Conservation (phyloP, 1,139 yeast species). For the Magnusiomyces suaveolens region DNA sequence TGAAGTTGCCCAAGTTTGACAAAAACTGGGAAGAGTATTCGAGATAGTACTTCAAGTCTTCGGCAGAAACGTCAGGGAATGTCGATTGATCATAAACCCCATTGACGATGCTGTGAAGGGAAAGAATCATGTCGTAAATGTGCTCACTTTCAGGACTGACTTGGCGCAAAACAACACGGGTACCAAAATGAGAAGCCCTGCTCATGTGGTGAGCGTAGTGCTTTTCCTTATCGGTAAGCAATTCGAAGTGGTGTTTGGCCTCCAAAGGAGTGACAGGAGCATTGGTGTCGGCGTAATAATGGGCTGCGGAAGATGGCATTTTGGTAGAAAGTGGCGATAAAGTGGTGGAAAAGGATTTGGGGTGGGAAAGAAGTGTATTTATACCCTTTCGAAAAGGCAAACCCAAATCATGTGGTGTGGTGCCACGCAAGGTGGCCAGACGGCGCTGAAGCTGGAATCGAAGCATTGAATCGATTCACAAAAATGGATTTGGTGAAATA, state of each 20-base stretch:
- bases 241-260: conserved; percentile 39
- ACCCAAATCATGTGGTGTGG: not conserved
- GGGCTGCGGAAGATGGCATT: conserved; percentile 4
- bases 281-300: conserved; percentile 37
- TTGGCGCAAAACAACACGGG: conserved; percentile 67
- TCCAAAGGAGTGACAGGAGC: conserved; percentile 37
- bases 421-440: not conserved
- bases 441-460: not conserved
- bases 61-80: conserved; percentile 23
- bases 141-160: conserved; percentile 77
- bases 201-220: conserved; percentile 60
- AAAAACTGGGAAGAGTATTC: conserved; percentile 77
- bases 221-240: conserved; percentile 45
- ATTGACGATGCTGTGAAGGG: conserved; percentile 43
- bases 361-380: not conserved
- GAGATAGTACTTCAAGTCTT: conserved; percentile 42
- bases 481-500: no score
- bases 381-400: not conserved
- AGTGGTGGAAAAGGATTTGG: not conserved
- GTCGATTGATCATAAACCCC: conserved; percentile 42
- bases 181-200: conserved; percentile 74
- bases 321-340: not conserved
- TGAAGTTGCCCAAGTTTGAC: conserved; percentile 75
- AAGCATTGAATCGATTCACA: no score
- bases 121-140: conserved; percentile 58